phyloP scores from a whole-genome alignment of 2,329 filamentous ascomycete genomes.

The Rhynchosporium secalis region DNA sequence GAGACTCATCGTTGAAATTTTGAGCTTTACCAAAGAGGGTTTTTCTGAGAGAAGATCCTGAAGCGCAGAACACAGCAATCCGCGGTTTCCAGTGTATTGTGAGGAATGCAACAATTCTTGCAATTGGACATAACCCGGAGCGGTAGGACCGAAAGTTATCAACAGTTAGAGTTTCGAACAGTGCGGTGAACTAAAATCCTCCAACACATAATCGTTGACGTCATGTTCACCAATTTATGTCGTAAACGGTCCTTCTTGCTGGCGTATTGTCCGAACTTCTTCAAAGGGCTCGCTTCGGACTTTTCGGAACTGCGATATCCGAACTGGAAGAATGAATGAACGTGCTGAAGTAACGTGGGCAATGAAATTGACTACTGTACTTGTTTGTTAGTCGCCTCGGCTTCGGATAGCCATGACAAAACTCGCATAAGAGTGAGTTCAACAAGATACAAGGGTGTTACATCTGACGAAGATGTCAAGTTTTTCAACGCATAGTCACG shows the following conservation, averaged over 20 bases:
- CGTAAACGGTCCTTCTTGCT: not conserved
- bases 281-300: not conserved
- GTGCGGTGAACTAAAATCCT: too few relatives aligned
- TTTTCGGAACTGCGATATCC: not conserved
- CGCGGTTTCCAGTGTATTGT: not conserved
- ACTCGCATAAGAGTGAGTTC: too few relatives aligned
- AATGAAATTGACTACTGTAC: too few relatives aligned
- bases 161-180: too few relatives aligned
- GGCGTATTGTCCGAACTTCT: not conserved
- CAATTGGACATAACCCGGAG: not conserved
- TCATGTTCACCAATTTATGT: not conserved
- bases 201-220: slow-evolving; percentile 1
- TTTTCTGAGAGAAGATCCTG: not conserved
- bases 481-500: too few relatives aligned
- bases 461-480: too few relatives aligned
- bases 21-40: not conserved
- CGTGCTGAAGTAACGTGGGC: too few relatives aligned
- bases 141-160: not conserved
- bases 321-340: not conserved
- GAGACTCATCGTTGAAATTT: not conserved
- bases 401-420: too few relatives aligned
- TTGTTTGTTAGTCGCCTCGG: too few relatives aligned
- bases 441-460: too few relatives aligned
- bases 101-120: too few relatives aligned
- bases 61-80: not conserved